Conservation (phyloP, 139 green algal species). For the Haematococcus lacustris region DNA sequence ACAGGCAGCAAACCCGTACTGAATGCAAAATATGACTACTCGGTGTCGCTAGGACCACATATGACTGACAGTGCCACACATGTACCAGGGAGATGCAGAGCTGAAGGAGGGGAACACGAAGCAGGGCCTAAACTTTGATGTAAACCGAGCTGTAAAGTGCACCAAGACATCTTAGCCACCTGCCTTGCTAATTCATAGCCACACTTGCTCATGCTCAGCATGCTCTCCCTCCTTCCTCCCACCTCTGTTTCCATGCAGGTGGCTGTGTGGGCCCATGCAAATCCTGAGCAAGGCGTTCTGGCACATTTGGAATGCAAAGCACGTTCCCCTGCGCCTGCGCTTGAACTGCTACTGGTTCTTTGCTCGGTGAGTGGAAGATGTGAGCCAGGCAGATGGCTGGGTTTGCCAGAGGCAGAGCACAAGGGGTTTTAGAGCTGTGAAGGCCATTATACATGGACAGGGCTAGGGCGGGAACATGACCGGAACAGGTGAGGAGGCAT, state of each 20-base stretch:
- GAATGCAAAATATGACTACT: no score
- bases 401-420: no score
- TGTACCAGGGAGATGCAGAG: not conserved
- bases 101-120: no score
- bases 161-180: not conserved
- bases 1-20: no score
- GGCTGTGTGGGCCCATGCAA: conserved; percentile 48
- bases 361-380: conserved; percentile 9
- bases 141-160: not conserved
- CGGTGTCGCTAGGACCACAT: no score
- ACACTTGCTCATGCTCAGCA: not conserved
- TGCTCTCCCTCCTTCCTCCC: not conserved
- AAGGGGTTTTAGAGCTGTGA: no score
- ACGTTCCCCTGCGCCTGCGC: conserved; percentile 33
- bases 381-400: no score
- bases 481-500: no score
- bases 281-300: conserved; percentile 52
- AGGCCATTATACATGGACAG: no score
- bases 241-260: conserved; percentile 18
- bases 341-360: conserved; percentile 61
- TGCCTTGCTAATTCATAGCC: not conserved
- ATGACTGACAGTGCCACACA: no score
- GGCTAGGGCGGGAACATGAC: no score
- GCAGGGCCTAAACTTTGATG: not conserved
- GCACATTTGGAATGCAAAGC: conserved; percentile 27